These are phyloP conservation scores for Takashimella koratensis DNA, from an alignment of 1,284 basidiomycete genomes.

Conservation along the genomic window DNA sequence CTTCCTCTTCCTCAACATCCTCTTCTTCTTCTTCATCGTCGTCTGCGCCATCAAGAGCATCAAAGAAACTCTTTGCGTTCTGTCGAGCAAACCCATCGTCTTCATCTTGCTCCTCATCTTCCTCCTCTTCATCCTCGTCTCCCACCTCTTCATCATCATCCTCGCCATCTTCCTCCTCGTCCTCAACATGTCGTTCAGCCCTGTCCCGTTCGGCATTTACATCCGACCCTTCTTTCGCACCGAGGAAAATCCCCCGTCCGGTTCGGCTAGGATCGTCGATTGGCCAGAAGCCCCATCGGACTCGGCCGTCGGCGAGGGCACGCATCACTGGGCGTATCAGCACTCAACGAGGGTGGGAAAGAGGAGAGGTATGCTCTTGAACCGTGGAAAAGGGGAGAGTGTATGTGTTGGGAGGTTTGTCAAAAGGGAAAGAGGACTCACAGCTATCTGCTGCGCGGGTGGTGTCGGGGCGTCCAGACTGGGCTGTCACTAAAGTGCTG, in stretches of 20 bases:
- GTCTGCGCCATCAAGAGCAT: constrained; percentile 36
- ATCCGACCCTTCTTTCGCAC: constrained; percentile 21
- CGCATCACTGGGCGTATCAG: constrained; percentile 67
- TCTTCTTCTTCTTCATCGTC: constrained; percentile 47
- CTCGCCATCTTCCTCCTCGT: constrained; percentile 9
- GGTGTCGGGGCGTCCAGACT: constrained; percentile 79
- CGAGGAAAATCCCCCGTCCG: constrained; percentile 61
- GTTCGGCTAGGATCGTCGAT: constrained; percentile 42
- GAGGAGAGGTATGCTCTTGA: not conserved
- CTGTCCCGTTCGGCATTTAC: constrained; percentile 31
- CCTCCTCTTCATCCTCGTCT: constrained; percentile 19
- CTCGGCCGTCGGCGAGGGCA: constrained; percentile 68
- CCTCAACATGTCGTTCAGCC: constrained; percentile 7
- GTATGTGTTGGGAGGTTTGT: constrained; percentile 30
- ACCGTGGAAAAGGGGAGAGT: constrained; percentile 5
- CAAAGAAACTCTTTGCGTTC: constrained; percentile 41
- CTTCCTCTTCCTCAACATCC: constrained; percentile 21
- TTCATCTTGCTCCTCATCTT: constrained; percentile 18
- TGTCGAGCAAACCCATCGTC: constrained; percentile 4
- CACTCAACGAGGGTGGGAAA: no score
- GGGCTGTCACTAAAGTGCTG: constrained; percentile 62
- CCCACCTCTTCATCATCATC: constrained; percentile 7
- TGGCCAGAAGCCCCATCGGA: constrained; percentile 83
- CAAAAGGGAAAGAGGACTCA: constrained; percentile 55
- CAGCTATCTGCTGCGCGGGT: constrained; percentile 83